Conservation (phyloP, 306 rosid species). For the Inga laurina region DNA sequence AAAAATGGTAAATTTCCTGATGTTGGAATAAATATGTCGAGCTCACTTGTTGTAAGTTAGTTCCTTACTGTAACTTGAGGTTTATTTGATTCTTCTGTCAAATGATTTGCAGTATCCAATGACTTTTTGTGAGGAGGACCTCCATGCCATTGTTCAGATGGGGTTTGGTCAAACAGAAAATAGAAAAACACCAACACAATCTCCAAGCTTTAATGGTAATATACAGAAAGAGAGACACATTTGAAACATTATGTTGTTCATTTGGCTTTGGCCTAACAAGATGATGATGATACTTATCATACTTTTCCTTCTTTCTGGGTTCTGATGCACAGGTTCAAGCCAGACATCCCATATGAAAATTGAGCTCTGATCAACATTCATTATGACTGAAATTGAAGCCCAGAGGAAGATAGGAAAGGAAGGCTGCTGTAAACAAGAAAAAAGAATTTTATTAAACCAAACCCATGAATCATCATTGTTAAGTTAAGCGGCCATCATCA, state of each 20-base stretch:
- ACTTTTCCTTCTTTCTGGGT: not conserved
- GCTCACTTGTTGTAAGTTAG: not conserved
- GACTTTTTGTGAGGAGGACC: conserved; percentile 76
- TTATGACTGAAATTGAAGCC: conserved; percentile 5
- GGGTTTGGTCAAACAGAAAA: conserved; percentile 68
- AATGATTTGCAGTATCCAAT: conserved; percentile 55
- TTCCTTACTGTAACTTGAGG: not conserved
- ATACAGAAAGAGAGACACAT: not conserved
- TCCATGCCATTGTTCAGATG: conserved; percentile 85
- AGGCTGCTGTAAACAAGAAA: not conserved
- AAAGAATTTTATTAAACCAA: not conserved
- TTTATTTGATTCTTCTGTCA: conserved; percentile 22
- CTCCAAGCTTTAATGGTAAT: conserved; percentile 69
- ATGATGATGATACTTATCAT: conserved; percentile 9
- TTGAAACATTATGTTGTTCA: conserved; percentile 24
- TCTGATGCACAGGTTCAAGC: conserved; percentile 66
- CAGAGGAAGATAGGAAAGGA: not conserved
- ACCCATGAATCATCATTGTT: not conserved
- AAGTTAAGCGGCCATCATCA: not conserved
- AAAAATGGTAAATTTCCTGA: not conserved
- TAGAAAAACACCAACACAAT: conserved; percentile 47
- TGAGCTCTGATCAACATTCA: conserved; percentile 15
- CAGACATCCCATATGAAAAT: conserved; percentile 66
- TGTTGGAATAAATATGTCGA: not conserved
- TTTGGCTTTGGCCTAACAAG: conserved; percentile 17